Evolutionary conservation across 257 asterid genomes (phyloP).

Genomic region (Perilla frutescens): DNA sequence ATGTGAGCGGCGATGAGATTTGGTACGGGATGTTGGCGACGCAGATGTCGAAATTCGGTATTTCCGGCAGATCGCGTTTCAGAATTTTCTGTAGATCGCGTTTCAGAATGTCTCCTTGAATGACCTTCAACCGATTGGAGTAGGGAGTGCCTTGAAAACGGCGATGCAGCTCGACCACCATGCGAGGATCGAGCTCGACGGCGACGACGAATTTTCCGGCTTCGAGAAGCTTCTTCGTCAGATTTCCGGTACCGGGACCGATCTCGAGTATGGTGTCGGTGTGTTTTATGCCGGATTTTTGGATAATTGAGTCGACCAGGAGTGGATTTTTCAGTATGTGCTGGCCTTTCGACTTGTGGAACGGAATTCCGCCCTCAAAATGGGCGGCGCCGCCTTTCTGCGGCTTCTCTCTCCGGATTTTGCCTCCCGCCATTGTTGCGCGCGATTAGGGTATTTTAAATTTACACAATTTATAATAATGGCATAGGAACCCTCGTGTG

Average conservation of each 20-base stretch:
- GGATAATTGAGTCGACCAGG: conserved; percentile 75
- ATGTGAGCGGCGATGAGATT: conserved; percentile 93
- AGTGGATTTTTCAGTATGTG: conserved; percentile 88
- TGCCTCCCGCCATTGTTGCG: conserved; percentile 93
- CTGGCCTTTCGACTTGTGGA: conserved; percentile 40
- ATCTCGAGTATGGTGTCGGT: conserved; percentile 41
- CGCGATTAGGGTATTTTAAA: no score
- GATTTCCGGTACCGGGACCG: conserved; percentile 97
- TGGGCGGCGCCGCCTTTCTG: conserved; percentile 51
- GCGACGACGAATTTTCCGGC: conserved; percentile 89
- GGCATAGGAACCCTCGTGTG: no score
- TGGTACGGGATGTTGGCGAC: conserved; percentile 97
- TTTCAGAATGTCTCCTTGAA: conserved; percentile 92
- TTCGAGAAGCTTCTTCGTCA: conserved; percentile 96
- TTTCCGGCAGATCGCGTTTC: no score
- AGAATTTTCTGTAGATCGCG: conserved; percentile 60
- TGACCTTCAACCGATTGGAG: conserved; percentile 54
- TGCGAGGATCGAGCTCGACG: conserved; percentile 91
- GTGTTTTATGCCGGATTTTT: conserved; percentile 88
- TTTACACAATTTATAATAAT: no score
- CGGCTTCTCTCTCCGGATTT: conserved; percentile 64
- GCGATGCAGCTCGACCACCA: conserved; percentile 92
- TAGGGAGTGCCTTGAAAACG: conserved; percentile 73
- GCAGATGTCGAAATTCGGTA: conserved; percentile 84
- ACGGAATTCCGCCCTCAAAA: conserved; percentile 85